These are phyloP conservation scores for Saccharomycopsis sp. DNA, from an alignment of 805 yeast genomes.

Conservation along the genomic window DNA sequence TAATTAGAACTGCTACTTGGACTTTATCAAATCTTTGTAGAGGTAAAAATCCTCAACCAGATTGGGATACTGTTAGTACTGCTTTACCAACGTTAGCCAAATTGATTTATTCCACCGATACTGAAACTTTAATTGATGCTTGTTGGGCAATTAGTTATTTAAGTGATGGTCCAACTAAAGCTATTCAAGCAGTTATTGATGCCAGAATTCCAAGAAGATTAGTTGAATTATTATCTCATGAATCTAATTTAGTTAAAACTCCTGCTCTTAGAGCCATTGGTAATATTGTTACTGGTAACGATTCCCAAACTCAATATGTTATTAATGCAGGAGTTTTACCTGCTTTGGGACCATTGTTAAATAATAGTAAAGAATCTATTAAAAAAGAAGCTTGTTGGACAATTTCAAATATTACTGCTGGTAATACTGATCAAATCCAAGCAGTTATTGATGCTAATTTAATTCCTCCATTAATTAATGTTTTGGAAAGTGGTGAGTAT, in stretches of 20 bases:
- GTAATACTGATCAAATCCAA: slow-evolving; percentile 90
- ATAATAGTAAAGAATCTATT: slow-evolving; percentile 81
- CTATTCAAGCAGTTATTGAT: slow-evolving; percentile 94
- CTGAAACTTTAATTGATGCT: slow-evolving; percentile 91
- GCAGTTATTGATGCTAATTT: slow-evolving; percentile 92
- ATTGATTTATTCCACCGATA: slow-evolving; percentile 80
- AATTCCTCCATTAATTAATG: slow-evolving; percentile 80
- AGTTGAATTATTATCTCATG: slow-evolving; percentile 81
- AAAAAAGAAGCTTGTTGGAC: slow-evolving; percentile 99
- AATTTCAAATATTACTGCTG: slow-evolving; percentile 95
- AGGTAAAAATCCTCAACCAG: slow-evolving; percentile 94
- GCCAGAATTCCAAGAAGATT: slow-evolving; percentile 91
- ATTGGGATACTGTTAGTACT: slow-evolving; percentile 78
- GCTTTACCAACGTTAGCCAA: slow-evolving; percentile 90
- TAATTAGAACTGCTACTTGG: slow-evolving; percentile 97
- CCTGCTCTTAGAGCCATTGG: slow-evolving; percentile 98
- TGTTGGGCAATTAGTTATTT: slow-evolving; percentile 98
- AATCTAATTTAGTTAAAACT: slow-evolving; percentile 80
- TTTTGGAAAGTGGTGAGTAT: slow-evolving; percentile 75
- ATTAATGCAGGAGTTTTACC: slow-evolving; percentile 87
- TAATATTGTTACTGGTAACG: slow-evolving; percentile 96
- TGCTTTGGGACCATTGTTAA: slow-evolving; percentile 70
- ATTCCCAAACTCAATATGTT: slow-evolving; percentile 88
- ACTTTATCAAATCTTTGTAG: slow-evolving; percentile 93
- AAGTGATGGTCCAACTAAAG: slow-evolving; percentile 85